Conservation (phyloP, 306 rosid species). For the Pyrus communis region DNA sequence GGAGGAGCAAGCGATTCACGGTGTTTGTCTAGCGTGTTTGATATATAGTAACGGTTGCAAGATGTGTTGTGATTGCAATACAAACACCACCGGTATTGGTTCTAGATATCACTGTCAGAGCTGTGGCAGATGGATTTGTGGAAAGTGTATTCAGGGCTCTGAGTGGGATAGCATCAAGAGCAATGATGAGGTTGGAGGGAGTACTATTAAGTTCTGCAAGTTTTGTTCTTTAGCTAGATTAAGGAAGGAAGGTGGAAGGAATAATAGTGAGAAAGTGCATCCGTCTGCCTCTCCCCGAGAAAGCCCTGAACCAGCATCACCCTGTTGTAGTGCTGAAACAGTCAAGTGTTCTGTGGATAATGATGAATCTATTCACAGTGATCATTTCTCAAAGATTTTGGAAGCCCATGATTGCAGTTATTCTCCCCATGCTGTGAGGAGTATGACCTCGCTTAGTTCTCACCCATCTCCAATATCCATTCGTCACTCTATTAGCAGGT, state of each 20-base stretch:
- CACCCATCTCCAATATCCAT: slow-evolving; percentile 46
- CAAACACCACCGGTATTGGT: slow-evolving; percentile 20
- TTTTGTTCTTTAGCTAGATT: slow-evolving; percentile 41
- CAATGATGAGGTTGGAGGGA: slow-evolving; percentile 25
- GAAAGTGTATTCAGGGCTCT: slow-evolving; percentile 43
- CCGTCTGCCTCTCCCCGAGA: slow-evolving; percentile 75
- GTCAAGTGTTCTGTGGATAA: slow-evolving; percentile 31
- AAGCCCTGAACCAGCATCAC: slow-evolving; percentile 72
- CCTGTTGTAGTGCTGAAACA: slow-evolving; percentile 45
- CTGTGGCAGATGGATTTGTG: slow-evolving; percentile 72
- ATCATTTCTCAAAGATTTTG: slow-evolving; percentile 38
- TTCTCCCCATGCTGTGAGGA: slow-evolving; percentile 42
- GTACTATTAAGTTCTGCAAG: slow-evolving; percentile 44
- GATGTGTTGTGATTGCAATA: slow-evolving; percentile 67
- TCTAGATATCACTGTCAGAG: slow-evolving; percentile 50
- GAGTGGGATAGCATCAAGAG: slow-evolving; percentile 35
- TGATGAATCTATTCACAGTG: slow-evolving; percentile 42
- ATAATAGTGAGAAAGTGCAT: slow-evolving; percentile 60
- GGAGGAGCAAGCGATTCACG: slow-evolving; percentile 33
- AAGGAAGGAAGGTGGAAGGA: slow-evolving; percentile 38
- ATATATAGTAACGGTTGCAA: slow-evolving; percentile 36
- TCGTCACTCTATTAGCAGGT: slow-evolving; percentile 58
- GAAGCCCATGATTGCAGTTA: slow-evolving; percentile 41
- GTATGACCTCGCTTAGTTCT: slow-evolving; percentile 39
- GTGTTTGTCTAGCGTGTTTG: slow-evolving; percentile 36